Evolutionary conservation across 768 basidiomycete species (phyloP).

Genomic region (Lactarius hatsudake): DNA sequence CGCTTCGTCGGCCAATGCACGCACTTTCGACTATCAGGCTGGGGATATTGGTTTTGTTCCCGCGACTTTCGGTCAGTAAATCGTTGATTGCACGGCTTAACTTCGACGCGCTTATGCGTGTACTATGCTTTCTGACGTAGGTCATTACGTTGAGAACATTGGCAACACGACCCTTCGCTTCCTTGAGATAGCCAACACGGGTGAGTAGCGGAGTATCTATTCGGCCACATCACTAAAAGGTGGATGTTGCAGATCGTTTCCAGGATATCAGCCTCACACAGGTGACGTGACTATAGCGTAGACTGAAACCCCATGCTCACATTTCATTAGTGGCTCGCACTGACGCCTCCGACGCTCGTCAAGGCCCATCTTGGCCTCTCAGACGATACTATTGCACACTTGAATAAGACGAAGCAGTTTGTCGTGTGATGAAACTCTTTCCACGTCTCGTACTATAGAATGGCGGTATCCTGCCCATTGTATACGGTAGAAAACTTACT

Average conservation of each 20-base stretch:
- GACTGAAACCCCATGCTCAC: neutral
- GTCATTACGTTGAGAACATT: conserved; percentile 46
- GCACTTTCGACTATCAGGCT: conserved; percentile 59
- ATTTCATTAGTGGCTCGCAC: conserved; percentile 25
- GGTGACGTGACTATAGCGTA: conserved; percentile 20
- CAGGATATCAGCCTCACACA: conserved; percentile 35
- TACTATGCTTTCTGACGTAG: conserved; percentile 19
- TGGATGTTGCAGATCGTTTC: conserved; percentile 30
- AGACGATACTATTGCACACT: conserved; percentile 46
- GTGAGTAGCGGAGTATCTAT: conserved; percentile 20
- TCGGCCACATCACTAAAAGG: neutral
- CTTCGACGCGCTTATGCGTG: neutral
- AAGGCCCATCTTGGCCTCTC: conserved; percentile 59
- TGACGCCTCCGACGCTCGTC: conserved; percentile 45
- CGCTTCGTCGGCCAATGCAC: conserved; percentile 49
- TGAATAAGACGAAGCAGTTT: conserved; percentile 37
- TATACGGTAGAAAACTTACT: neutral
- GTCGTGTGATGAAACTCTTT: neutral
- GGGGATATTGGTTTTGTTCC: conserved; percentile 66
- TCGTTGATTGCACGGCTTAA: neutral
- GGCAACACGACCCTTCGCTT: conserved; percentile 39
- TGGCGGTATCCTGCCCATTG: neutral
- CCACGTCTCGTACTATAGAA: neutral
- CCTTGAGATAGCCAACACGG: conserved; percentile 42
- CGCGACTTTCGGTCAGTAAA: conserved; percentile 47